Evolutionary conservation across 1,284 basidiomycete genomes (phyloP), one percentile per base, ranked within the genome.

Genomic region (Irpex lacteus): DNA sequence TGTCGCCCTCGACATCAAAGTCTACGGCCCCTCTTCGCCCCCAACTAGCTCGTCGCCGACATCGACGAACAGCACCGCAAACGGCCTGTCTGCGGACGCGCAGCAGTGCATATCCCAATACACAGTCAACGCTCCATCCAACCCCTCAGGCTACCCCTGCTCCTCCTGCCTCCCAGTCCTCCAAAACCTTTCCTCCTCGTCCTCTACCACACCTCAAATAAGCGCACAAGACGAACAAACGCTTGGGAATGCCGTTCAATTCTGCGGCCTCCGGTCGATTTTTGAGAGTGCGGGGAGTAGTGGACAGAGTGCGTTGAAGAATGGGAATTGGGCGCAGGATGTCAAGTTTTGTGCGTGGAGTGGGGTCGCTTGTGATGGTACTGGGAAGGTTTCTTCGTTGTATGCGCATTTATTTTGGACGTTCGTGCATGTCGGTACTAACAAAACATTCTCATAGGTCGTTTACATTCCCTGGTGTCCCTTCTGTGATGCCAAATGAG

Each of bases 211-310:
- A 70, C 70, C 5, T 9, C 47, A 49, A 26, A 11, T 53, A 9
- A 75, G 78, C 58, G 53, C 73, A 6, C 69, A 76, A 53, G 76
- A 77, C 37, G 64, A 71, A 11, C 72, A 78, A 65, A 67, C 70
- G 26, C 72, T 81, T 44, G 62, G 67, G 54, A 77, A 76, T 49
- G 77, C 78, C 1, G 65, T 81, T 0, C 83, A 85, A 67, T 85
- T 85, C 67, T 85, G 84, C 64, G 77, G 81, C 7, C 75, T 85
- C 37, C 78, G 81, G 26, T 77, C 82, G 8, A 69, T 87, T 61
- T 82, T 82, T 65, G 80, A 81, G 61, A 77, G 76, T 3, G 74
- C 82, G 5, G 73, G 78, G 21, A 69, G 74, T 19, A 71, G 74
- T 56, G 83, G 78, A 1, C 79, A 80, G 69, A 68, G 70, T 1